Conservation (phyloP, 345 rosid species). For the Euclidium syriacum region DNA sequence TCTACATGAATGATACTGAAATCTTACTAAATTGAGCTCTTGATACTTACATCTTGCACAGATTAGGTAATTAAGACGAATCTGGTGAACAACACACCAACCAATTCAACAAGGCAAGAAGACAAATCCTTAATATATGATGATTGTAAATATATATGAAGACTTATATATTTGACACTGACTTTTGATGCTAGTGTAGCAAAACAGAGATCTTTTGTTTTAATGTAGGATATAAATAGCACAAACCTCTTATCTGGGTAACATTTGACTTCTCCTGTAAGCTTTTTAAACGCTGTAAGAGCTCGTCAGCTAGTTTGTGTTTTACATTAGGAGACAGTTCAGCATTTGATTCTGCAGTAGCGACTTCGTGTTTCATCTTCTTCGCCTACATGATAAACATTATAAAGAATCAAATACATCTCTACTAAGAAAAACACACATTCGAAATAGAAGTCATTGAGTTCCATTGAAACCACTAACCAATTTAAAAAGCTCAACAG, state of each 20-base stretch:
- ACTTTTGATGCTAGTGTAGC: slow-evolving; percentile 2
- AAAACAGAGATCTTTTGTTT: not conserved
- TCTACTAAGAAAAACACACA: too few relatives aligned
- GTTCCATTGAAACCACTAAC: slow-evolving; percentile 32
- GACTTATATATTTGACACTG: not conserved
- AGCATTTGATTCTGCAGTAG: slow-evolving; percentile 29
- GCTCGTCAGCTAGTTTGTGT: slow-evolving; percentile 61
- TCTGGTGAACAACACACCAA: not conserved
- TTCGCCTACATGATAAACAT: slow-evolving; percentile 41
- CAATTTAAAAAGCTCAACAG: slow-evolving; percentile 54
- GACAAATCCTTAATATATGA: not conserved
- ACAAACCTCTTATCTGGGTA: slow-evolving; percentile 61
- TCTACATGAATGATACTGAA: not conserved
- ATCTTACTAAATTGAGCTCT: not conserved
- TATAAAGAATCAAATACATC: not conserved
- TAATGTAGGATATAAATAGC: not conserved
- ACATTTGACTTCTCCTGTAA: slow-evolving; percentile 40
- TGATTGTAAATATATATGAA: not conserved
- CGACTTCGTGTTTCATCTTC: slow-evolving; percentile 44
- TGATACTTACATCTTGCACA: not conserved
- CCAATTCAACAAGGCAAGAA: not conserved
- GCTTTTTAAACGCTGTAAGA: slow-evolving; percentile 50
- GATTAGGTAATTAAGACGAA: not conserved
- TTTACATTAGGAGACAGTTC: slow-evolving; percentile 52
- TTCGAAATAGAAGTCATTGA: not conserved